Conservation (phyloP, 495 filamentous ascomycete genomes). For the Trichodelitschia bisporula region DNA sequence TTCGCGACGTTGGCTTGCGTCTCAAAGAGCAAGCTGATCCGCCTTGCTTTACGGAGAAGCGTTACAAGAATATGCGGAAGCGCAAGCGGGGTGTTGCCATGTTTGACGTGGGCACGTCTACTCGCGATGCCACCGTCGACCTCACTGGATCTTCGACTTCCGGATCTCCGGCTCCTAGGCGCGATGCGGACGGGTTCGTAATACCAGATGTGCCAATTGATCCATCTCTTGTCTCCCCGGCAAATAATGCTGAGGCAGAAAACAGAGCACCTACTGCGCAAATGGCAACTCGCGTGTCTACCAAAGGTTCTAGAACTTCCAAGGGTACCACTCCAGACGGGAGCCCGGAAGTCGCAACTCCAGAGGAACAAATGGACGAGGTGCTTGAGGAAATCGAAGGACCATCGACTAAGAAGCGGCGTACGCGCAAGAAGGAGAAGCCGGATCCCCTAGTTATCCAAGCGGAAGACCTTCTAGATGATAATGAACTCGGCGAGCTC, state of each 20-base stretch:
- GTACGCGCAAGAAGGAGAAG: too few species aligned
- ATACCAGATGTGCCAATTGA: conserved; percentile 23
- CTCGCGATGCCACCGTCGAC: conserved; percentile 1
- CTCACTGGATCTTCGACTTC: conserved; percentile 1
- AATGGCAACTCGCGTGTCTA: too few species aligned
- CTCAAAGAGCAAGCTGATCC: conserved; percentile 40
- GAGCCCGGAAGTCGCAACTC: too few species aligned
- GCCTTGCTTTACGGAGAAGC: conserved; percentile 31
- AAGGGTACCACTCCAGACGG: too few species aligned
- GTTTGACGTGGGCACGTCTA: neutral
- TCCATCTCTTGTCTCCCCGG: conserved; percentile 8
- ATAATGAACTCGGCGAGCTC: too few species aligned
- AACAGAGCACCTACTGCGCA: conserved; percentile 3
- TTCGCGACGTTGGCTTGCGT: conserved; percentile 35
- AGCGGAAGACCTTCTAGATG: too few species aligned
- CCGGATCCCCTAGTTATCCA: too few species aligned
- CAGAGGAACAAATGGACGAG: too few species aligned
- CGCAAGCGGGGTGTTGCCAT: conserved; percentile 2
- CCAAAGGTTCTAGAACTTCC: too few species aligned
- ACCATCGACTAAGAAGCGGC: too few species aligned
- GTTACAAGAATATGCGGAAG: conserved; percentile 9
- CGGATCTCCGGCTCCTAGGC: conserved; percentile 6
- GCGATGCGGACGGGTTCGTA: conserved; percentile 29
- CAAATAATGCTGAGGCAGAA: conserved; percentile 6
- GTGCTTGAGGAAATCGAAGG: too few species aligned